A percentile compares a stretch with the other conserved stretches of the same genome.
phyloP scores from a whole-genome alignment of 2,329 filamentous ascomycete genomes.

The Calycina marina region DNA sequence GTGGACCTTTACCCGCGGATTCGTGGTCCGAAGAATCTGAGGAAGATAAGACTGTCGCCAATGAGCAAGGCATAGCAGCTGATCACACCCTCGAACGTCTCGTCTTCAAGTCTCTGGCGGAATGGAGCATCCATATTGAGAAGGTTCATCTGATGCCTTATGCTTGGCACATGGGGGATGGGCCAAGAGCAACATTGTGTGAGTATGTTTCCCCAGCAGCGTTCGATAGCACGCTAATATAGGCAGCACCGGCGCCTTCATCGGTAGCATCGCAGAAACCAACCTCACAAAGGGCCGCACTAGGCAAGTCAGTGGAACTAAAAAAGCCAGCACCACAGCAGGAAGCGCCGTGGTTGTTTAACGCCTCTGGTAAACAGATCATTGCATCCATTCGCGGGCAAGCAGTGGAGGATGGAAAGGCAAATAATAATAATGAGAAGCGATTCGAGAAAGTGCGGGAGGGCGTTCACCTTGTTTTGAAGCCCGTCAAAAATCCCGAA shows the following conservation, averaged over 20 bases:
- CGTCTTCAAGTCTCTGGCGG: conserved; percentile 13
- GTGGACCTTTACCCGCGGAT: not conserved
- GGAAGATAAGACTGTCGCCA: not conserved
- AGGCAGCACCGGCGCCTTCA: too few species aligned
- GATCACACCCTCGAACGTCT: not conserved
- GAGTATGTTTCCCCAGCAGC: conserved; percentile 7
- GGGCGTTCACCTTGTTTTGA: conserved; percentile 5
- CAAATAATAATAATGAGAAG: conserved; percentile 13
- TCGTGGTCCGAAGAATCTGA: not conserved
- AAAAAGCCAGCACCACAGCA: not conserved
- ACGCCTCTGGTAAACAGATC: conserved; percentile 37
- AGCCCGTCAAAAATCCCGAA: conserved; percentile 2
- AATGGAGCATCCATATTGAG: conserved; percentile 37
- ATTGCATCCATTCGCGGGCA: conserved; percentile 42
- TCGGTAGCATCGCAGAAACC: not conserved
- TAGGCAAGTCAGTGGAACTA: not conserved
- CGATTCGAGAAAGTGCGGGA: conserved; percentile 4
- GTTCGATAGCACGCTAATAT: not conserved
- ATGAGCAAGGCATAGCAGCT: not conserved
- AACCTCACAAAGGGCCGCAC: not conserved
- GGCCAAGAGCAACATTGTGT: conserved; percentile 30
- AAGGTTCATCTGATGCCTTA: conserved; percentile 36
- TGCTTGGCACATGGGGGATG: conserved; percentile 45
- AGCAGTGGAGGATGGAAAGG: conserved; percentile 29
- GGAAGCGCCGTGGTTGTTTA: conserved; percentile 31